Percentiles rank a stretch among this genome's conserved stretches.
Conservation (phyloP, 2,329 filamentous ascomycete species). For the Nothophoma quercina region DNA sequence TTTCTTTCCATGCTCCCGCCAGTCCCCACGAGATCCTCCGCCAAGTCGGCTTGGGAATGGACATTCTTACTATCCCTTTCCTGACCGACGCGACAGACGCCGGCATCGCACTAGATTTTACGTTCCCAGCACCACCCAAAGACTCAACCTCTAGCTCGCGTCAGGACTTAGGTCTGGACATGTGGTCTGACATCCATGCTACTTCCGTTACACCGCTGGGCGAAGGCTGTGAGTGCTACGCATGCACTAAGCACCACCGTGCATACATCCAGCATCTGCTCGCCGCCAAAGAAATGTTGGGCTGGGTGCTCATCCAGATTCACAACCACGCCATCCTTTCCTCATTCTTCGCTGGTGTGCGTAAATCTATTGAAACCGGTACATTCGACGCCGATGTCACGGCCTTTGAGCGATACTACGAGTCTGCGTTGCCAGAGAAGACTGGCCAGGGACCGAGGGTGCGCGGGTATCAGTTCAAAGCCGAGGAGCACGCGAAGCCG, state of each 20-base stretch:
- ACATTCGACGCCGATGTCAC: conserved; percentile 63
- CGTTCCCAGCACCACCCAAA: conserved; percentile 64
- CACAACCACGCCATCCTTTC: conserved; percentile 83
- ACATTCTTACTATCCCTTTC: conserved; percentile 81
- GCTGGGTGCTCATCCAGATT: conserved; percentile 89
- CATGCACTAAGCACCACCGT: conserved; percentile 82
- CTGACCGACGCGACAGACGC: conserved; percentile 77
- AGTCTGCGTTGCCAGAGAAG: conserved; percentile 72
- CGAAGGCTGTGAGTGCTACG: conserved; percentile 76
- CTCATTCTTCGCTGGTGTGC: conserved; percentile 75
- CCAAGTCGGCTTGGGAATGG: conserved; percentile 78
- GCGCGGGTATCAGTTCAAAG: conserved; percentile 46
- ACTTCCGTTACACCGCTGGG: conserved; percentile 69
- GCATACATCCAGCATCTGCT: conserved; percentile 91
- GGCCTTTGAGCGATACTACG: conserved; percentile 73
- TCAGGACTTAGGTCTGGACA: conserved; percentile 71
- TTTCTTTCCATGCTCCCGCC: conserved; percentile 74
- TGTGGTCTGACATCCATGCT: conserved; percentile 72
- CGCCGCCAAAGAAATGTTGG: conserved; percentile 92
- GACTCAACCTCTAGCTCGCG: conserved; percentile 19
- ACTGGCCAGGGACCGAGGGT: conserved; percentile 75
- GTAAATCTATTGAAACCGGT: conserved; percentile 66
- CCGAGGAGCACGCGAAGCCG: conserved; percentile 37
- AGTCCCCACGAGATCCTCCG: conserved; percentile 80
- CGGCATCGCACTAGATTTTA: conserved; percentile 83